Conservation (phyloP, 352 stramenopile species). For the Phytophthora cajani region DNA sequence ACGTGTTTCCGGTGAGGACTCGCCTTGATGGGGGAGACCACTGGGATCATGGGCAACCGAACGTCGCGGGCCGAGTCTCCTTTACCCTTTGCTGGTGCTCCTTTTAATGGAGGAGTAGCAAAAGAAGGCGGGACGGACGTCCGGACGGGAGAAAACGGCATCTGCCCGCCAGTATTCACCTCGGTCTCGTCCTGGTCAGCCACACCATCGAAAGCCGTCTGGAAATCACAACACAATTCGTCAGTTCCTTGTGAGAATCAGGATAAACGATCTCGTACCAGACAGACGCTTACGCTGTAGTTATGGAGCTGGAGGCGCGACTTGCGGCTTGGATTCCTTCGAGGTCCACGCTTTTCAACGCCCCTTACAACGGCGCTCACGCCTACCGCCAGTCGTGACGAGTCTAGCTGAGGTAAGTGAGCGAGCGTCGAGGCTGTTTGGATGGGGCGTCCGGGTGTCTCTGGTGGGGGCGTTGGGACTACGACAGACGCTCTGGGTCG, state of each 20-base stretch:
- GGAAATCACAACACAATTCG: conserved; percentile 3
- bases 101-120: conserved; percentile 2
- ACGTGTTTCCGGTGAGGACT: conserved; percentile 53
- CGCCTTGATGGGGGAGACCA: conserved; percentile 62
- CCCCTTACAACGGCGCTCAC: conserved; percentile 60
- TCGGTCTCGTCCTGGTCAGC: neutral
- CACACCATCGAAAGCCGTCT: conserved; percentile 28
- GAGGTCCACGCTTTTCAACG: conserved; percentile 58
- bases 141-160: conserved; percentile 37
- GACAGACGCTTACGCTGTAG: conserved; percentile 52
- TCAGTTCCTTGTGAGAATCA: neutral
- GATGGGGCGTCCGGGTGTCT: conserved; percentile 32
- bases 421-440: conserved; percentile 37
- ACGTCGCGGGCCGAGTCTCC: conserved; percentile 13
- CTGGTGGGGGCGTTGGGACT: conserved; percentile 7
- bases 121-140: neutral
- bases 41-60: conserved; percentile 45
- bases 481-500: conserved; percentile 6
- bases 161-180: neutral
- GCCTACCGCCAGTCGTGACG: conserved; percentile 54
- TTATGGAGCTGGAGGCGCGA: conserved; percentile 66
- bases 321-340: conserved; percentile 60
- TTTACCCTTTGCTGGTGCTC: neutral
- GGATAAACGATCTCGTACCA: neutral
- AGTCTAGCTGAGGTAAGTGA: conserved; percentile 61